These are phyloP conservation scores for Rhazya stricta DNA, from an alignment of 257 asterid species.

Conservation along the genomic window DNA sequence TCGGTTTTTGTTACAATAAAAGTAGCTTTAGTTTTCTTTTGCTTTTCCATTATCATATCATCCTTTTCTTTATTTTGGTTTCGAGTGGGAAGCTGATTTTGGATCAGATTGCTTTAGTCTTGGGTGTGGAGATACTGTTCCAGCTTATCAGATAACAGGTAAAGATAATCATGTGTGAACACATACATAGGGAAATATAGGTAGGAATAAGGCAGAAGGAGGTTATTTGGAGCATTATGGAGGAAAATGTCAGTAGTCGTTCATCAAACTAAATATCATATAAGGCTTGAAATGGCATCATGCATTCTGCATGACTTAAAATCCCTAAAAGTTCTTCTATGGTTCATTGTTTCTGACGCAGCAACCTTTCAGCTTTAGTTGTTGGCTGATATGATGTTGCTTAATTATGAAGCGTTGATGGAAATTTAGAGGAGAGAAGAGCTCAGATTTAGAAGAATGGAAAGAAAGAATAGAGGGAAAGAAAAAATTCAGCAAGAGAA, in stretches of 20 bases:
- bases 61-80: background rate
- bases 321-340: background rate
- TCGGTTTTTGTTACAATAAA: background rate
- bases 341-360: background rate
- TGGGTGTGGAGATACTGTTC: background rate
- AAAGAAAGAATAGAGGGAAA: background rate
- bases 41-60: background rate
- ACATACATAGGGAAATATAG: background rate
- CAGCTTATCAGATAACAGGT: background rate
- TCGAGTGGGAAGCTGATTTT: background rate
- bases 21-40: background rate
- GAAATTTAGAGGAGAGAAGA: background rate
- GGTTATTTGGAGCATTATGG: too few species aligned
- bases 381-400: background rate
- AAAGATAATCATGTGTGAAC: background rate
- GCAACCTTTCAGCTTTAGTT: background rate
- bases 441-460: background rate
- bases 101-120: background rate
- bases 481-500: background rate
- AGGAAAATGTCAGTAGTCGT: background rate
- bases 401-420: background rate
- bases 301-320: background rate
- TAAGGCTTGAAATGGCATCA: background rate
- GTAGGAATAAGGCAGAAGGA: background rate
- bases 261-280: background rate